Evolutionary conservation across 2,329 filamentous ascomycete species (phyloP), one percentile per base, ranked within the genome.

Genomic region (Cytospora leucostoma): DNA sequence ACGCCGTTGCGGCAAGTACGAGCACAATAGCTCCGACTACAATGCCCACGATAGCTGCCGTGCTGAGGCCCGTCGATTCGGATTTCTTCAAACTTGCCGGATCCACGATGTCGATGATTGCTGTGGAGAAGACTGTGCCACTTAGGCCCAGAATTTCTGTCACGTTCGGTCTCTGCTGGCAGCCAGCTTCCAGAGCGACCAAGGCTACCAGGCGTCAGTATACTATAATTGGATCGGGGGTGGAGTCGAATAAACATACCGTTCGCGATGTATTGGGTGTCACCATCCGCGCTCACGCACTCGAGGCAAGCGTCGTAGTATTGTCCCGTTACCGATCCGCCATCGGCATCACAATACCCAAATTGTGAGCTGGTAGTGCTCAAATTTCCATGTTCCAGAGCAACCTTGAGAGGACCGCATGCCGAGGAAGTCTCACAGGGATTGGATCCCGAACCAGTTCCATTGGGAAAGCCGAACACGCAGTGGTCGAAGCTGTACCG

Each of bases 401-500:
- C 74, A 12, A 66, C 62, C 54, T 75, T 71, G 4, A 86, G 73
- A 2, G 70, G 70, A 0, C 82, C 83, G 64, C 83, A 86, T 2
- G 82, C 81, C 4, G 76, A 78, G 7, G 77, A 77, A 0, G 82
- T 84, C 47, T 78, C 75, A 71, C 83, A 86, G 0, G 82, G 82
- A 13, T 75, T 79, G 1, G 79, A 79, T 10, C 74, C 75, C 11
- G 79, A 70, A 19, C 71, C 74, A 0, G 78, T 78, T 50, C 76
- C 80, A 65, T 85, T 80, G 15, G 80, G 82, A 62, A 77, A 82
- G 11, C 78, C 80, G 68, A 84, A 82, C 54, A 85, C 68, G 69
- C 83, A 86, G 65, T 80, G 80, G 61, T 80, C 77, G 52, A 84
- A 76, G 13, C 79, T 75, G 69, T 82, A 85, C 66, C 82, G 76